These are phyloP conservation scores for Dentipellis sp. DNA, from an alignment of 768 basidiomycete species.

Conservation along the genomic window DNA sequence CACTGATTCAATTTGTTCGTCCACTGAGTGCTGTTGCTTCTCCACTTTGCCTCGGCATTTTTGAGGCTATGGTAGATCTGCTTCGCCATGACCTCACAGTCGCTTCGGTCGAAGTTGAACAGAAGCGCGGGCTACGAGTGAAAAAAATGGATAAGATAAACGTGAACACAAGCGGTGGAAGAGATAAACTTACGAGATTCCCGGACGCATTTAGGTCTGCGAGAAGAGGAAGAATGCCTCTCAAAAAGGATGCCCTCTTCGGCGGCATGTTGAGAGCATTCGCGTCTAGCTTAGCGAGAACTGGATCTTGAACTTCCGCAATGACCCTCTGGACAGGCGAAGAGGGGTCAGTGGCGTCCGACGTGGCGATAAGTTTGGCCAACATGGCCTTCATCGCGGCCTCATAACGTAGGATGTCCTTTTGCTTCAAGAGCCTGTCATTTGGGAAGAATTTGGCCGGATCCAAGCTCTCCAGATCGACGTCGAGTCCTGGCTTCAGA, in stretches of 20 bases:
- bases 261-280: conserved; percentile 26
- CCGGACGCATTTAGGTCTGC: conserved; percentile 46
- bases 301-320: conserved; percentile 29
- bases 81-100: conserved; percentile 46
- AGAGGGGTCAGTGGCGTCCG: conserved; percentile 24
- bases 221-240: conserved; percentile 42
- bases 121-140: conserved; percentile 49
- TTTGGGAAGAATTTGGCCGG: conserved; percentile 38
- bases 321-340: conserved; percentile 32
- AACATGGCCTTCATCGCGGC: conserved; percentile 37
- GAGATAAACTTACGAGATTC: conserved; percentile 37
- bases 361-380: conserved; percentile 25
- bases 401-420: conserved; percentile 55
- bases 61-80: conserved; percentile 28
- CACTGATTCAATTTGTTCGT: conserved; percentile 39
- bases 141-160: not conserved
- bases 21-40: conserved; percentile 36
- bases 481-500: not conserved
- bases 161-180: not conserved
- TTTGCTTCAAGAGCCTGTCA: conserved; percentile 38
- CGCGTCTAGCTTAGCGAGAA: conserved; percentile 18
- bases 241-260: conserved; percentile 20
- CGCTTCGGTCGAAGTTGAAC: conserved; percentile 54
- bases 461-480: conserved; percentile 26
- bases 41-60: conserved; percentile 42